These are phyloP conservation scores for Aotearoamyces nothofagi DNA, from an alignment of 2,329 filamentous ascomycete genomes.

Conservation along the genomic window DNA sequence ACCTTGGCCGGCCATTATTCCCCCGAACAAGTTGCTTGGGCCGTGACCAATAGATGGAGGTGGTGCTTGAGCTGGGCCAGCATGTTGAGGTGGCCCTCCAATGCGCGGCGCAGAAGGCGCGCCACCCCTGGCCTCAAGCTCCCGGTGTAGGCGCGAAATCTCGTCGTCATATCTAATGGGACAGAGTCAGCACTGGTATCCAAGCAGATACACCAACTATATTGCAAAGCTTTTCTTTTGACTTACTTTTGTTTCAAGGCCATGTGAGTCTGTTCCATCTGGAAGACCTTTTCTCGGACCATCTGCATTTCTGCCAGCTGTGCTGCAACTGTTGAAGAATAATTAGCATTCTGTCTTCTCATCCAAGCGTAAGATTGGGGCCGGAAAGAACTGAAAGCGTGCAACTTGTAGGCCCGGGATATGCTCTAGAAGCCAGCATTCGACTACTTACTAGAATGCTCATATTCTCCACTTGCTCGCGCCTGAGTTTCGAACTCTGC, in stretches of 20 bases:
- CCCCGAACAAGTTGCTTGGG: slow-evolving; percentile 79
- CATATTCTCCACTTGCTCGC: slow-evolving; percentile 70
- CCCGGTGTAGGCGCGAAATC: slow-evolving; percentile 69
- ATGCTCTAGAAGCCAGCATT: too few relatives aligned
- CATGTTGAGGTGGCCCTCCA: slow-evolving; percentile 58
- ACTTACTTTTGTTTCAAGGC: slow-evolving; percentile 82
- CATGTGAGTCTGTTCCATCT: slow-evolving; percentile 80
- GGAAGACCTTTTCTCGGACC: slow-evolving; percentile 83
- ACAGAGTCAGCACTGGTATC: too few relatives aligned
- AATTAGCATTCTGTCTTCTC: neutral
- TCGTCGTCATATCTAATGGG: slow-evolving; percentile 80
- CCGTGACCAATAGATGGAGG: slow-evolving; percentile 80
- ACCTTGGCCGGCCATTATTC: slow-evolving; percentile 82
- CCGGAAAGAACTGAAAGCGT: neutral
- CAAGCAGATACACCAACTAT: too few relatives aligned
- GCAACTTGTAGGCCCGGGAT: too few relatives aligned
- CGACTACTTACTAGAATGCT: slow-evolving; percentile 82
- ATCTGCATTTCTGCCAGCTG: slow-evolving; percentile 94
- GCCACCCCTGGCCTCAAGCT: slow-evolving; percentile 61
- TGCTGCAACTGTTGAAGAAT: slow-evolving; percentile 48
- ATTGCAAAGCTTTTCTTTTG: too few relatives aligned
- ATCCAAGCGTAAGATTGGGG: neutral
- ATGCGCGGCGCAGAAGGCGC: slow-evolving; percentile 52
- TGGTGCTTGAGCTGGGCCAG: slow-evolving; percentile 67
- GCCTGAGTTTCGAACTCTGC: slow-evolving; percentile 80